Evolutionary conservation across 306 rosid genomes (phyloP).

Genomic region (Benincasa hispida): DNA sequence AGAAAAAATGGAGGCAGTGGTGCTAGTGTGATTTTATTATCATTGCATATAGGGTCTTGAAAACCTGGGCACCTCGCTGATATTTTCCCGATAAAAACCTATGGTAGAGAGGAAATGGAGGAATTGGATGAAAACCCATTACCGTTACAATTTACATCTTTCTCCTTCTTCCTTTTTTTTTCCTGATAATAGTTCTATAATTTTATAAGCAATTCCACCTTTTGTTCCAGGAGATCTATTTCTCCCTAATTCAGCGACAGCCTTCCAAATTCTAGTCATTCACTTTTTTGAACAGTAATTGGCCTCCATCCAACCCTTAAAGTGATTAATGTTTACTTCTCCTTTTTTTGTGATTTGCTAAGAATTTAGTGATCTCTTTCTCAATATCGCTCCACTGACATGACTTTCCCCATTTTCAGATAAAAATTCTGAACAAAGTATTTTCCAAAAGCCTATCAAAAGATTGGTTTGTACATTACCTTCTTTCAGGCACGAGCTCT

Average conservation of each 20-base stretch:
- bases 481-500: background rate
- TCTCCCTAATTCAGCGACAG: background rate
- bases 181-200: background rate
- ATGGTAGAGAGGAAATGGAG: background rate
- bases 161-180: background rate
- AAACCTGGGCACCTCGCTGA: background rate
- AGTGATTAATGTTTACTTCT: background rate
- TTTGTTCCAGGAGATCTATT: background rate
- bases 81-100: background rate
- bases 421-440: background rate
- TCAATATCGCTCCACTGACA: background rate
- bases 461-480: background rate
- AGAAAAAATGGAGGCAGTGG: background rate
- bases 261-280: background rate
- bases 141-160: background rate
- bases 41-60: background rate
- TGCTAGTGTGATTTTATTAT: background rate
- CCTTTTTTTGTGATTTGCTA: background rate
- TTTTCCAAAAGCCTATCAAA: background rate
- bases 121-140: background rate
- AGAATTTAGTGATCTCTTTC: background rate
- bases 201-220: background rate
- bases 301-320: too few relatives aligned
- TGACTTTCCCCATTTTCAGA: background rate
- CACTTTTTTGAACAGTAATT: too few relatives aligned